Evolutionary conservation across 495 filamentous ascomycete genomes (phyloP).

Genomic region (Aspergillus olivimuriae): DNA sequence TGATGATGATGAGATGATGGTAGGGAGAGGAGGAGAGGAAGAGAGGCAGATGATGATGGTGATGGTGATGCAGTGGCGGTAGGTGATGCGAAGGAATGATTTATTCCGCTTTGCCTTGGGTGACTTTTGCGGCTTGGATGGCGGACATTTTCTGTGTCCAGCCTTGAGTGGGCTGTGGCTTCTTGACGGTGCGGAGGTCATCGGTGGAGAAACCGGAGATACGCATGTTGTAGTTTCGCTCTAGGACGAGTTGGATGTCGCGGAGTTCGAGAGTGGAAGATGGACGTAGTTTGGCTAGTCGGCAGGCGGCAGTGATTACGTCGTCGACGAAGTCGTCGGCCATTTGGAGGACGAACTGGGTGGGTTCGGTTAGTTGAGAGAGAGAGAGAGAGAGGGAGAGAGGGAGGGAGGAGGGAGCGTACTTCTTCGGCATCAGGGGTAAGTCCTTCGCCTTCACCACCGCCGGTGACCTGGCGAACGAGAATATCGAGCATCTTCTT

Average conservation of each 20-base stretch:
- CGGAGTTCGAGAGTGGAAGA: conserved; percentile 84
- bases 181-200: conserved; percentile 87
- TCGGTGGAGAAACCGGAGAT: conserved; percentile 92
- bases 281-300: conserved; percentile 85
- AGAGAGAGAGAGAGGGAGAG: conserved; percentile 1
- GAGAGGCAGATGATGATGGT: not conserved
- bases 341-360: conserved; percentile 74
- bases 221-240: conserved; percentile 96
- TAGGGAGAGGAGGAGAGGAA: not conserved
- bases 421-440: conserved; percentile 95
- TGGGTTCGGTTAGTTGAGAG: conserved; percentile 10
- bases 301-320: conserved; percentile 79
- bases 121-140: conserved; percentile 82
- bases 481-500: conserved; percentile 97
- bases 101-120: conserved; percentile 40
- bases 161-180: conserved; percentile 74
- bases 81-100: conserved; percentile 1
- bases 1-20: not conserved
- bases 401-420: conserved; percentile 18
- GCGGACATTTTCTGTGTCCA: conserved; percentile 97
- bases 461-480: conserved; percentile 86
- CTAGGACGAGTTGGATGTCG: conserved; percentile 89
- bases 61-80: not conserved
- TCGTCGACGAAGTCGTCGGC: conserved; percentile 94
- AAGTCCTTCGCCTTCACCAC: conserved; percentile 61